phyloP scores from a whole-genome alignment of 805 yeast genomes.

The Candida yuanshanica region DNA sequence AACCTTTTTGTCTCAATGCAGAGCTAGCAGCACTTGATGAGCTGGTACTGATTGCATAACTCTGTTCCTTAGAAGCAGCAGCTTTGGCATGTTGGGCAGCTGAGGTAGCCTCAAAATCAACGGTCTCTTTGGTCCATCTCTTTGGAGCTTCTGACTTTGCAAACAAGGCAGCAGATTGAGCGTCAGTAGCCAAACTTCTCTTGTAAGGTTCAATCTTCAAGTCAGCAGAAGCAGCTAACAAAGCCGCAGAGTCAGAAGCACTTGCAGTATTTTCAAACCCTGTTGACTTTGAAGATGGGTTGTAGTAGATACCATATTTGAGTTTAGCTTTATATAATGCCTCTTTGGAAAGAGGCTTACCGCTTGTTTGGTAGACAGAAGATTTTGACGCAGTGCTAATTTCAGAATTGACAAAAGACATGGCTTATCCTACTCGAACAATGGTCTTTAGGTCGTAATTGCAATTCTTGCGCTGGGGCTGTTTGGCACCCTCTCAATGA shows the following conservation, averaged over 20 bases:
- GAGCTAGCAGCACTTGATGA: constrained; percentile 6
- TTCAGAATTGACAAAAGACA: constrained; percentile 21
- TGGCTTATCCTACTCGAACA: no score
- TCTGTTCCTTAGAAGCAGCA: not conserved
- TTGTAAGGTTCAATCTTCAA: constrained; percentile 61
- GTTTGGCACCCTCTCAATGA: not conserved
- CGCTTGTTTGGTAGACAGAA: constrained; percentile 59
- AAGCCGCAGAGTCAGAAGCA: constrained; percentile 74
- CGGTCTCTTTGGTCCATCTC: constrained; percentile 45
- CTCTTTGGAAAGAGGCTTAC: constrained; percentile 66
- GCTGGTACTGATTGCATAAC: constrained; percentile 1
- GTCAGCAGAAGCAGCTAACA: constrained; percentile 64
- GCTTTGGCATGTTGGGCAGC: constrained; percentile 31
- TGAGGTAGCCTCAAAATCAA: constrained; percentile 43
- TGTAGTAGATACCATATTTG: constrained; percentile 57
- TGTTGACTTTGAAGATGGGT: constrained; percentile 40
- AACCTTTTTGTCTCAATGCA: not conserved
- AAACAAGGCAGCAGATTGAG: constrained; percentile 58
- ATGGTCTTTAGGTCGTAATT: not conserved
- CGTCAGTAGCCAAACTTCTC: constrained; percentile 53
- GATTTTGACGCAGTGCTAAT: constrained; percentile 17
- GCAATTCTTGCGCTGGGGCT: not conserved
- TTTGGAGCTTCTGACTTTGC: constrained; percentile 41
- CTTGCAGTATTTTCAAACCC: constrained; percentile 54
- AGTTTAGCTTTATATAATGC: constrained; percentile 71